Base-by-base conservation (phyloP, 768 basidiomycete genomes). In the Exsudoporus frostii region DNA sequence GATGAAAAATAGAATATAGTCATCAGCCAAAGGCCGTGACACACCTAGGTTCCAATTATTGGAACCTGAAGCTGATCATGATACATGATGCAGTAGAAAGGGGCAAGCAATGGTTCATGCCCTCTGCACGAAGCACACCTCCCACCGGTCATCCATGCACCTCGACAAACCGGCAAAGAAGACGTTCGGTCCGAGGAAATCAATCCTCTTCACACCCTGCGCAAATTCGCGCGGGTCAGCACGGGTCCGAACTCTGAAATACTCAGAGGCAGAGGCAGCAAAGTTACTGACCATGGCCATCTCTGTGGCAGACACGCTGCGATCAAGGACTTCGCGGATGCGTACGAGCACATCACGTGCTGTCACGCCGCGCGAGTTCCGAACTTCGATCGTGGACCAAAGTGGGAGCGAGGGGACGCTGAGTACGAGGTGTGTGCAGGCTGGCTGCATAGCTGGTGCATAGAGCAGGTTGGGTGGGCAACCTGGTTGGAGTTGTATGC, bases 141-240 rank as follows among this genome's bases (percentile, higher is more conserved):
- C 60, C 68, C 68, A 74, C 38, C 59, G 52, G 37, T 65, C 70
- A 8, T 64, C 59, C 38, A 52, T 55, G 34, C 69, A 60, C 43
- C 50, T 55, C 17, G 59, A 57, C 20, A 75, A 40, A 10, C 74
- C 74, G 10, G 51, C 62, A 38, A 74, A 75, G 25, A 50, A 53
- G 36, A 63, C 53, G 20, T 64, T 61, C 2, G 56, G 62, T 30
- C 71, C 70, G 54, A 75, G 64, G 58, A 73, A 71, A 56, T 75
- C 74, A 25, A 75, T 64, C 61, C 72, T 57, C 65, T 73, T 75
- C 25, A 75, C 53, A 8, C 74, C 74, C 61, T 75, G 74, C 57
- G 54, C 58, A 63, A 58, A 66, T 64, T 75, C 72, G 60, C 65
- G 59, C 62, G 62, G 68, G 54, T 70, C 70, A 61, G 65, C 48